These are phyloP conservation scores for Xylariaceae sp. DNA, from an alignment of 2,329 filamentous ascomycete genomes.

Conservation along the genomic window DNA sequence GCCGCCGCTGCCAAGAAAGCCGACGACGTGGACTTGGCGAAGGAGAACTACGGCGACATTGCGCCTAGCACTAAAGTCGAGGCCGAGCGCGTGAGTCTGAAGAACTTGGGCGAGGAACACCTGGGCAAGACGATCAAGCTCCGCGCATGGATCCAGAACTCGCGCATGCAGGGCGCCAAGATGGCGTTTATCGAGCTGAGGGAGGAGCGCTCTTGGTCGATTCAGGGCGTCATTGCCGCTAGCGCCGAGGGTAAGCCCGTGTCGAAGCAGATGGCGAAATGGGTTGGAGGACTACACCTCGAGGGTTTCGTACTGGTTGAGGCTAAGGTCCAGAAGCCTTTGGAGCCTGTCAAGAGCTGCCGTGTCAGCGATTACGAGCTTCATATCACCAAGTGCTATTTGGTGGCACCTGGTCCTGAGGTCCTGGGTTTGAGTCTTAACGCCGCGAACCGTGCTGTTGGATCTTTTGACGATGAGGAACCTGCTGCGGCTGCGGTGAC, in stretches of 20 bases:
- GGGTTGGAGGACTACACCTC: conserved; percentile 64
- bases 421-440: conserved; percentile 54
- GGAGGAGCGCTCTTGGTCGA: conserved; percentile 65
- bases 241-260: conserved; percentile 57
- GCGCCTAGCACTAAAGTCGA: conserved; percentile 53
- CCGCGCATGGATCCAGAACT: conserved; percentile 79
- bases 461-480: conserved; percentile 55
- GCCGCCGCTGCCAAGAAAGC: conserved; percentile 63
- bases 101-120: conserved; percentile 57
- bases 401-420: conserved; percentile 60
- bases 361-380: conserved; percentile 76
- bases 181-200: conserved; percentile 85
- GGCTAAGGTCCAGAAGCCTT: conserved; percentile 72
- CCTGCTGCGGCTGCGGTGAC: conserved; percentile 24
- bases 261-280: conserved; percentile 92
- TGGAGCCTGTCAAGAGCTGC: conserved; percentile 83
- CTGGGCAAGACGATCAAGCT: conserved; percentile 68
- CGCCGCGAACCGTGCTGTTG: conserved; percentile 49
- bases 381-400: conserved; percentile 79
- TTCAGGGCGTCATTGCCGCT: conserved; percentile 73
- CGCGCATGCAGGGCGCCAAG: conserved; percentile 82
- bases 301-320: conserved; percentile 82
- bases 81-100: conserved; percentile 54
- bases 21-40: conserved; percentile 59
- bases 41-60: conserved; percentile 74